Evolutionary conservation across 805 yeast species (phyloP).

Genomic region (Nakazawaea wyomingensis): DNA sequence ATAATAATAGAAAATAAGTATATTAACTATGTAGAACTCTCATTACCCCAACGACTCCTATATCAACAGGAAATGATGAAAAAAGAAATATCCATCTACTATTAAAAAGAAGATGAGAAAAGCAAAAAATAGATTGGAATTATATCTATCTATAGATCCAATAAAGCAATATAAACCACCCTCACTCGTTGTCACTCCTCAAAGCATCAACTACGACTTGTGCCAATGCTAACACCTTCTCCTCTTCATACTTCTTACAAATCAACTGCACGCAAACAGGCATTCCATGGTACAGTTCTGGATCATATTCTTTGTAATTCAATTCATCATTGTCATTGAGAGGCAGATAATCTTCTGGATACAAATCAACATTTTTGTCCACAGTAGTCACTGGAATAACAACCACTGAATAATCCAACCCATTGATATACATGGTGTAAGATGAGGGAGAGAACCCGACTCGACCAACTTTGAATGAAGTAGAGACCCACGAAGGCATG

Average conservation of each 20-base stretch:
- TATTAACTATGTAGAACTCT: too few species aligned
- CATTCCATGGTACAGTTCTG: constrained; percentile 42
- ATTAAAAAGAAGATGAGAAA: too few species aligned
- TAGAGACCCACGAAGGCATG: constrained; percentile 31
- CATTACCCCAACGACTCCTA: too few species aligned
- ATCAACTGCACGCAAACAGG: constrained; percentile 55
- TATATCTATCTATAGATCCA: too few species aligned
- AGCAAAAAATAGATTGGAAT: too few species aligned
- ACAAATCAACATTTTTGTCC: constrained; percentile 27
- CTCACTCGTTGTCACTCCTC: too few species aligned
- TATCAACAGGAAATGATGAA: too few species aligned
- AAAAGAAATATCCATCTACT: too few species aligned
- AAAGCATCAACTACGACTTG: constrained; percentile 16
- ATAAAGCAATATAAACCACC: too few species aligned
- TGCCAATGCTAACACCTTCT: constrained; percentile 41
- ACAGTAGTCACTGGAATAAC: constrained; percentile 12
- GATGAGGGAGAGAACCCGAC: constrained; percentile 7
- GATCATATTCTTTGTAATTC: constrained; percentile 36
- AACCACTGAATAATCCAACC: constrained; percentile 11
- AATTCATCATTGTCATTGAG: constrained; percentile 28
- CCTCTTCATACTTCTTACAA: constrained; percentile 53
- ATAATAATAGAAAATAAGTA: too few species aligned
- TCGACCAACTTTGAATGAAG: constrained; percentile 13
- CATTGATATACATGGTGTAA: constrained; percentile 8
- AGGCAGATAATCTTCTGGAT: constrained; percentile 19